phyloP scores from a whole-genome alignment of 2,329 filamentous ascomycete genomes.

The Ophiostoma piceae region DNA sequence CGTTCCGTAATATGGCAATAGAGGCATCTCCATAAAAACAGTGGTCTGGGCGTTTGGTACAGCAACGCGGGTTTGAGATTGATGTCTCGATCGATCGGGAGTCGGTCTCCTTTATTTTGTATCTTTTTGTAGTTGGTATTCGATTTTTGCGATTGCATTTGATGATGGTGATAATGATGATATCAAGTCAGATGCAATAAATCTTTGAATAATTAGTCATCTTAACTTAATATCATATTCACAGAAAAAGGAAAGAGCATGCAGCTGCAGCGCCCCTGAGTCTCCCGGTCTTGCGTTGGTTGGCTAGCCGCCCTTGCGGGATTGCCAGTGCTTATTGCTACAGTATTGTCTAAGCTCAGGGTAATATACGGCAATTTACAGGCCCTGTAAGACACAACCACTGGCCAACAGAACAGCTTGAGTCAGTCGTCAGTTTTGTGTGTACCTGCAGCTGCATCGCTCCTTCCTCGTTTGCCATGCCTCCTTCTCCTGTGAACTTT shows the following conservation, averaged over 20 bases:
- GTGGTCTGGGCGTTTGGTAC: conserved; percentile 18
- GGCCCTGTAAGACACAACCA: conserved; percentile 18
- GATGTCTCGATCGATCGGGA: conserved; percentile 10
- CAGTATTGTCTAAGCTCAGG: background rate
- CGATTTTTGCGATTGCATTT: background rate
- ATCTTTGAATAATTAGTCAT: background rate
- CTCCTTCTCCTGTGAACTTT: background rate
- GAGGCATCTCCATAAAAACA: conserved; percentile 13
- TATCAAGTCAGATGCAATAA: background rate
- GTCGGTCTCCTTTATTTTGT: background rate
- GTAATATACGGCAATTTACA: background rate
- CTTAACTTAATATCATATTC: no score
- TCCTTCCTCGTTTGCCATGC: conserved; percentile 16
- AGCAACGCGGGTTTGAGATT: conserved; percentile 5
- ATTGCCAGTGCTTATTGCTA: conserved; percentile 12
- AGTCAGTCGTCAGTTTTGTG: background rate
- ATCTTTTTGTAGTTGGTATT: no score
- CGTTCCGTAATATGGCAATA: background rate
- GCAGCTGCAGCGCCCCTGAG: background rate
- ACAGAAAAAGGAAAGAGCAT: background rate
- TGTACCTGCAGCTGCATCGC: conserved; percentile 8
- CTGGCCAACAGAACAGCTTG: conserved; percentile 21
- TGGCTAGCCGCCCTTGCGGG: conserved; percentile 27
- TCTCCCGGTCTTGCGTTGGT: conserved; percentile 19
- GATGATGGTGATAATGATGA: background rate